Conservation (phyloP, 2,329 filamentous ascomycete genomes). For the Aciculosporium take region DNA sequence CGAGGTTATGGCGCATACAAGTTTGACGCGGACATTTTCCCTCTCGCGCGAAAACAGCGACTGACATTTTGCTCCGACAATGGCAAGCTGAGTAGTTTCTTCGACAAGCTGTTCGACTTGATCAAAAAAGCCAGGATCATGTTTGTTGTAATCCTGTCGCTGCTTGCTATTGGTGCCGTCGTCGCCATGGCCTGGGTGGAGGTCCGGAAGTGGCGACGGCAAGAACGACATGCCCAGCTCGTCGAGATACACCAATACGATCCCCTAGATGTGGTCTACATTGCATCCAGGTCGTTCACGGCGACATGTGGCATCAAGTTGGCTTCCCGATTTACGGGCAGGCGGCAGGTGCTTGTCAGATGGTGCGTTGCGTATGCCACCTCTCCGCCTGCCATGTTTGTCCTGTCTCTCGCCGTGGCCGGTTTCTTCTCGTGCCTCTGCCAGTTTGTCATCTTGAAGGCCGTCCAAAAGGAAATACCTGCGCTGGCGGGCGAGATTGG, state of each 20-base stretch:
- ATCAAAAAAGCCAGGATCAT: constrained; percentile 56
- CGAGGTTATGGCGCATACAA: constrained; percentile 55
- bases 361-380: constrained; percentile 86
- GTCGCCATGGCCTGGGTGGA: constrained; percentile 71
- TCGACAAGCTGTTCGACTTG: constrained; percentile 53
- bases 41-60: constrained; percentile 67
- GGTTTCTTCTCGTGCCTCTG: constrained; percentile 72
- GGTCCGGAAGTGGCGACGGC: constrained; percentile 59
- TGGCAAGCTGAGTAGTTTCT: constrained; percentile 70
- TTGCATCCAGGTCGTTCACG: constrained; percentile 68
- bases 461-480: constrained; percentile 63
- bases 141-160: constrained; percentile 60
- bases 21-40: constrained; percentile 67
- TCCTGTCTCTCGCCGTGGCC: constrained; percentile 68
- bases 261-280: constrained; percentile 77
- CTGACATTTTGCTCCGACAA: constrained; percentile 83
- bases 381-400: constrained; percentile 69
- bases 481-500: constrained; percentile 60
- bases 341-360: constrained; percentile 57
- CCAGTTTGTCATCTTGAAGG: constrained; percentile 63
- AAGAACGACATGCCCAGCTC: constrained; percentile 54
- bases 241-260: constrained; percentile 56
- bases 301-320: constrained; percentile 57
- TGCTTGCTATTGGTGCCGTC: constrained; percentile 59
- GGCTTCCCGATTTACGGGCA: constrained; percentile 47